Conservation (phyloP, 148 eudicot genomes). For the Rhododendron simsii region DNA sequence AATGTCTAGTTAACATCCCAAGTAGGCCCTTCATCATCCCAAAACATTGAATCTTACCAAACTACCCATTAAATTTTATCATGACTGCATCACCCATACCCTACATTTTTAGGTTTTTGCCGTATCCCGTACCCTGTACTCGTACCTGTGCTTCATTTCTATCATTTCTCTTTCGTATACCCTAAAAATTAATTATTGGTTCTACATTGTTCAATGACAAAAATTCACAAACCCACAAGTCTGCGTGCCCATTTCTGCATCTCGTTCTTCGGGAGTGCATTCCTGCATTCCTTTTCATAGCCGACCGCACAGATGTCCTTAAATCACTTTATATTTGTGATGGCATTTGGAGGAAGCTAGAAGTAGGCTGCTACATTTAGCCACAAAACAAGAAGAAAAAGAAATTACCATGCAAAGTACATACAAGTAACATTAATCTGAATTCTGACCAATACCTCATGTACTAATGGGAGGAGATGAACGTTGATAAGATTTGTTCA, state of each 20-base stretch:
- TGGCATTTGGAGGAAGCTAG: background rate
- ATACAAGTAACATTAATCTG: background rate
- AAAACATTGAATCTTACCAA: background rate
- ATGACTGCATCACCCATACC: no score
- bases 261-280: background rate
- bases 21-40: background rate
- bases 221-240: background rate
- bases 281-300: background rate
- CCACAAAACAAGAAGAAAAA: background rate
- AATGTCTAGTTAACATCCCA: background rate
- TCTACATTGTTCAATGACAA: background rate
- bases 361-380: background rate
- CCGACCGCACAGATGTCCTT: background rate
- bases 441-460: background rate
- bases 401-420: background rate
- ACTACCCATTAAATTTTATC: background rate
- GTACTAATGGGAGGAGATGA: background rate
- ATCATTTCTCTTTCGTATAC: background rate
- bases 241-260: background rate
- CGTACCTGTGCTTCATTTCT: background rate
- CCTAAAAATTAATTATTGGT: background rate
- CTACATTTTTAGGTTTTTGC: no score
- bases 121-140: no score
- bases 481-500: background rate
- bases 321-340: background rate